Percentiles rank a stretch among this genome's conserved stretches.
phyloP scores from a whole-genome alignment of 2,329 filamentous ascomycete genomes.

The Coniochaeta prunicola region DNA sequence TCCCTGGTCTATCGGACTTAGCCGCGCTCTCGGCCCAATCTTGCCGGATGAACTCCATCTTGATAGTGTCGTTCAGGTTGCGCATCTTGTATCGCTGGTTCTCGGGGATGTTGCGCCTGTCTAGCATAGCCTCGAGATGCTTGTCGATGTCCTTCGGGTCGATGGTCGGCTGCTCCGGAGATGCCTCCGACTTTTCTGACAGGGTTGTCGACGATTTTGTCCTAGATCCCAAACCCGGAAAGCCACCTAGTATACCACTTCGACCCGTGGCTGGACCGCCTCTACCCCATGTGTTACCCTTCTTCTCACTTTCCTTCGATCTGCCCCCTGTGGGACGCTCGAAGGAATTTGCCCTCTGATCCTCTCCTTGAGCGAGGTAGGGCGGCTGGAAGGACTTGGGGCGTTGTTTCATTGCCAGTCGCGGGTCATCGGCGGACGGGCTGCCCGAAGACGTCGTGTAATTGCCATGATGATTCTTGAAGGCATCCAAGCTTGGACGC shows the following conservation, averaged over 20 bases:
- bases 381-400: slow-evolving; percentile 44
- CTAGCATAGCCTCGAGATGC: slow-evolving; percentile 59
- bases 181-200: slow-evolving; percentile 21
- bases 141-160: slow-evolving; percentile 47
- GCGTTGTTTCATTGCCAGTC: slow-evolving; percentile 28
- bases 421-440: slow-evolving; percentile 2
- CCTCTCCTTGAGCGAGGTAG: slow-evolving; percentile 13
- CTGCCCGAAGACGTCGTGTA: slow-evolving; percentile 13
- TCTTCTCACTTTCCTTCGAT: slow-evolving; percentile 5
- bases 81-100: slow-evolving; percentile 95
- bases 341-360: slow-evolving; percentile 6
- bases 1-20: slow-evolving; percentile 34
- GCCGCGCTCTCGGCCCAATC: slow-evolving; percentile 67
- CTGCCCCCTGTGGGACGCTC: background rate
- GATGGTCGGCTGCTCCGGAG: slow-evolving; percentile 31
- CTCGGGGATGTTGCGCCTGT: slow-evolving; percentile 87
- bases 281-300: slow-evolving; percentile 16
- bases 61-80: slow-evolving; percentile 79
- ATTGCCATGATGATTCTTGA: slow-evolving; percentile 14
- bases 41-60: slow-evolving; percentile 90
- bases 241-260: slow-evolving; percentile 30
- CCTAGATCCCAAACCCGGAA: slow-evolving; percentile 24
- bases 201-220: slow-evolving; percentile 16
- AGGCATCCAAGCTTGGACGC: slow-evolving; percentile 5
- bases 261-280: slow-evolving; percentile 28